Evolutionary conservation across 495 filamentous ascomycete species (phyloP).

Genomic region (Aspergillus conjunctus): DNA sequence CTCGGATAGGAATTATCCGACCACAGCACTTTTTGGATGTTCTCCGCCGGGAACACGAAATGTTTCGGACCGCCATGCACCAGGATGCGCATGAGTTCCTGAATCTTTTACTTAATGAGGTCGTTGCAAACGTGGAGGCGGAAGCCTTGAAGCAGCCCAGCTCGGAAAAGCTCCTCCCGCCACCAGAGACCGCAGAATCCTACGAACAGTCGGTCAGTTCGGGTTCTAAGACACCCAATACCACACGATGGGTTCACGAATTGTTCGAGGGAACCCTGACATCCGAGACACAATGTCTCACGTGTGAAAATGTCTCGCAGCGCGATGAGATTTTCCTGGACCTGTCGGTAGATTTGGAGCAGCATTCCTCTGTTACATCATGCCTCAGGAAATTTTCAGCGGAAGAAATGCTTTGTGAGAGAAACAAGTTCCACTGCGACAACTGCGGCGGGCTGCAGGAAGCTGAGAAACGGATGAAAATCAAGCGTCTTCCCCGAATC

Average conservation of each 20-base stretch:
- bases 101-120: constrained; percentile 91
- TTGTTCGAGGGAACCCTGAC: constrained; percentile 93
- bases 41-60: constrained; percentile 89
- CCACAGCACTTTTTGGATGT: constrained; percentile 93
- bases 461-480: constrained; percentile 98
- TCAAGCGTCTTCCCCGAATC: constrained; percentile 90
- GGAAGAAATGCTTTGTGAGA: constrained; percentile 97
- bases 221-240: constrained; percentile 48
- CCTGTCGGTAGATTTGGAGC: constrained; percentile 91
- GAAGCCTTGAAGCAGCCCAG: constrained; percentile 62
- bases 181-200: constrained; percentile 43
- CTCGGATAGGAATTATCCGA: constrained; percentile 87
- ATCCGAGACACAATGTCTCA: constrained; percentile 94
- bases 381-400: constrained; percentile 95
- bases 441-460: constrained; percentile 96
- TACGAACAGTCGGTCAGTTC: constrained; percentile 49
- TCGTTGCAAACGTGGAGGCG: constrained; percentile 89
- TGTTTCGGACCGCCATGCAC: constrained; percentile 96
- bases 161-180: constrained; percentile 39
- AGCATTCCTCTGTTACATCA: constrained; percentile 94
- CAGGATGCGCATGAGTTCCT: constrained; percentile 98
- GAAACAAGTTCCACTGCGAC: constrained; percentile 98
- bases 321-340: constrained; percentile 95
- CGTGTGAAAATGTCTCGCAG: constrained; percentile 93
- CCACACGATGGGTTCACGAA: constrained; percentile 92